These are phyloP conservation scores for Jasminum sambac DNA, from an alignment of 257 asterid genomes.

Conservation along the genomic window DNA sequence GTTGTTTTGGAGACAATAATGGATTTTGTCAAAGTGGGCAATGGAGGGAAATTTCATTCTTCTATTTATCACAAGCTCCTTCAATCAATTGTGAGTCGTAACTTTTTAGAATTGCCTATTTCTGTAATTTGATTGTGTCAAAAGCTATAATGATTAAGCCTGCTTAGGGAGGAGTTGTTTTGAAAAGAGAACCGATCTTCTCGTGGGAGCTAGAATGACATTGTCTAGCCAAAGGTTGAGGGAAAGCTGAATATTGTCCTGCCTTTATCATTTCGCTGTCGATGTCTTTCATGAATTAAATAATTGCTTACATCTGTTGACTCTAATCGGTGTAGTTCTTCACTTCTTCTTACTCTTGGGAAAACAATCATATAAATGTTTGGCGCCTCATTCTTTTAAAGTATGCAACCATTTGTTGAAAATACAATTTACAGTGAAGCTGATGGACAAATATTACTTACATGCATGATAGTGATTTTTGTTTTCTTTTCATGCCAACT, in stretches of 20 bases:
- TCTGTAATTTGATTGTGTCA: background rate
- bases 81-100: slow-evolving; percentile 52
- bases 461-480: background rate
- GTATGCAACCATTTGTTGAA: background rate
- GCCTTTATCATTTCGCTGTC: background rate
- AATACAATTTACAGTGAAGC: background rate
- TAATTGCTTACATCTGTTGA: background rate
- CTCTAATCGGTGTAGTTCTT: background rate
- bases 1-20: slow-evolving; percentile 70
- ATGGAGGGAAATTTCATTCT: slow-evolving; percentile 74
- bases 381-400: background rate
- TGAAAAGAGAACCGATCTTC: background rate
- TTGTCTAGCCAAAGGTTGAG: background rate
- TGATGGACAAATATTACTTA: background rate
- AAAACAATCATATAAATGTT: background rate
- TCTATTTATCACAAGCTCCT: slow-evolving; percentile 73
- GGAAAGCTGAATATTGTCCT: background rate
- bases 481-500: background rate
- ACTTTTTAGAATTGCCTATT: slow-evolving; percentile 4
- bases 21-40: slow-evolving; percentile 93
- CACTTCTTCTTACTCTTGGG: background rate
- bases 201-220: background rate
- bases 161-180: background rate
- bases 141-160: background rate
- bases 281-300: background rate